A percentile compares a stretch with the other conserved stretches of the same genome.
Conservation (phyloP, 2,329 filamentous ascomycete species). For the Scolecobasidium constrictum region DNA sequence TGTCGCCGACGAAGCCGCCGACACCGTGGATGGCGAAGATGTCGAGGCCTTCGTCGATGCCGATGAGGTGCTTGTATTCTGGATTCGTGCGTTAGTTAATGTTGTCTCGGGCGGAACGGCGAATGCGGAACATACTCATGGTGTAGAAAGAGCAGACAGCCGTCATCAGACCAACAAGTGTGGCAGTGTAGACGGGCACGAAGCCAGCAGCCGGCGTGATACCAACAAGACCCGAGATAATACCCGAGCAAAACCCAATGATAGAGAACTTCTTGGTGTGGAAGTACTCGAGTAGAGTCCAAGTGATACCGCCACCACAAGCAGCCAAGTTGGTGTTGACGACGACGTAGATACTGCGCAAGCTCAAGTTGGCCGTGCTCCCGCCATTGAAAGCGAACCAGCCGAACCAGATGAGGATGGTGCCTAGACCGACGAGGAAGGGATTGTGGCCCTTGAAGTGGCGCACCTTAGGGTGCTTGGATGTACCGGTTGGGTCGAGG, state of each 20-base stretch:
- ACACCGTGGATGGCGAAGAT: conserved; percentile 78
- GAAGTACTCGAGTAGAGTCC: conserved; percentile 32
- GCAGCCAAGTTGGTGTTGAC: conserved; percentile 51
- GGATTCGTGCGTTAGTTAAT: too few relatives aligned
- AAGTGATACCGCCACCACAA: conserved; percentile 42
- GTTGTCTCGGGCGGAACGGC: too few relatives aligned
- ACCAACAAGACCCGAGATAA: conserved; percentile 46
- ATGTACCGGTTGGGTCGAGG: neutral
- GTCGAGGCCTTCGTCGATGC: conserved; percentile 76
- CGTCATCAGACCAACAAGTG: conserved; percentile 43
- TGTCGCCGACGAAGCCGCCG: conserved; percentile 68
- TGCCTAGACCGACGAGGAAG: conserved; percentile 62
- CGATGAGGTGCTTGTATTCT: conserved; percentile 58
- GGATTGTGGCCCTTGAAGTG: conserved; percentile 80
- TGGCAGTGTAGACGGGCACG: conserved; percentile 40
- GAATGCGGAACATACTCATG: conserved; percentile 16
- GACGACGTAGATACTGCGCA: conserved; percentile 44
- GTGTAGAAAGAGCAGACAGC: conserved; percentile 36
- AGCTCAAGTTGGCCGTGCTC: conserved; percentile 39
- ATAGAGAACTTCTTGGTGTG: conserved; percentile 70
- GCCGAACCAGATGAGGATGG: conserved; percentile 41
- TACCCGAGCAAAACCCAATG: conserved; percentile 52
- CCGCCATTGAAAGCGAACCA: conserved; percentile 30
- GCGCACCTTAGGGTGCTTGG: neutral
- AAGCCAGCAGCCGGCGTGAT: conserved; percentile 49